Percentiles rank a stretch among this genome's conserved stretches.
These are phyloP conservation scores for Ceratobasidium sp. DNA, from an alignment of 1,284 basidiomycete genomes.

Conservation along the genomic window DNA sequence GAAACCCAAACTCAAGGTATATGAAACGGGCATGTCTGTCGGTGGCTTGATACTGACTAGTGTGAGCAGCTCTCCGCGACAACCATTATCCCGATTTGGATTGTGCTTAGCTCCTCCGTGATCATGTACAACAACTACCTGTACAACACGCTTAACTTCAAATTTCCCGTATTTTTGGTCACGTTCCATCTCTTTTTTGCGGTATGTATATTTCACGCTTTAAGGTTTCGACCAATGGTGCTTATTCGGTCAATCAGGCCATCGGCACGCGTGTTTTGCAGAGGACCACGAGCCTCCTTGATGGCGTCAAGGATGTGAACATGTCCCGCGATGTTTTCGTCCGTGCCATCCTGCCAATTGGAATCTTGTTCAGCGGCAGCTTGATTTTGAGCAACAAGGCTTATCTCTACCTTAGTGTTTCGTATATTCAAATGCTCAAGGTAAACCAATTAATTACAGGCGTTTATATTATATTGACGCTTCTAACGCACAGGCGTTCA, in stretches of 20 bases:
- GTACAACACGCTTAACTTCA: constrained; percentile 83
- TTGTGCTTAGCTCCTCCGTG: constrained; percentile 85
- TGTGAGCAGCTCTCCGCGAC: constrained; percentile 53
- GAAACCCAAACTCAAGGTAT: constrained; percentile 31
- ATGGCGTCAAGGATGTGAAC: constrained; percentile 85
- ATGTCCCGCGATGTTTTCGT: constrained; percentile 85
- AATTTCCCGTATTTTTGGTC: constrained; percentile 86
- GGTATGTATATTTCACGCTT: constrained; percentile 54
- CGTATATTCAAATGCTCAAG: constrained; percentile 99
- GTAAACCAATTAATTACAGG: constrained; percentile 51
- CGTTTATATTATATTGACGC: constrained; percentile 25
- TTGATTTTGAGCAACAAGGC: constrained; percentile 94
- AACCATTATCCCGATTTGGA: constrained; percentile 87
- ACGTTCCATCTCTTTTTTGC: constrained; percentile 88
- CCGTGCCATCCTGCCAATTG: constrained; percentile 91
- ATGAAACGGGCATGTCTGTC: background rate
- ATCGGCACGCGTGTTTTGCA: constrained; percentile 89
- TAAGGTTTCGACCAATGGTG: constrained; percentile 2
- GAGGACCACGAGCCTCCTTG: constrained; percentile 87
- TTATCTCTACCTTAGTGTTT: constrained; percentile 88
- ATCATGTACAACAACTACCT: constrained; percentile 98
- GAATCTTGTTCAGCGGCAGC: constrained; percentile 88
- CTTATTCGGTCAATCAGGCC: constrained; percentile 58
- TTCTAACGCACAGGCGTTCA: constrained; percentile 74
- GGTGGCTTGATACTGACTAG: background rate